These are phyloP conservation scores for Waltiozyma sp. DNA, from an alignment of 1,139 yeast species.

Conservation along the genomic window DNA sequence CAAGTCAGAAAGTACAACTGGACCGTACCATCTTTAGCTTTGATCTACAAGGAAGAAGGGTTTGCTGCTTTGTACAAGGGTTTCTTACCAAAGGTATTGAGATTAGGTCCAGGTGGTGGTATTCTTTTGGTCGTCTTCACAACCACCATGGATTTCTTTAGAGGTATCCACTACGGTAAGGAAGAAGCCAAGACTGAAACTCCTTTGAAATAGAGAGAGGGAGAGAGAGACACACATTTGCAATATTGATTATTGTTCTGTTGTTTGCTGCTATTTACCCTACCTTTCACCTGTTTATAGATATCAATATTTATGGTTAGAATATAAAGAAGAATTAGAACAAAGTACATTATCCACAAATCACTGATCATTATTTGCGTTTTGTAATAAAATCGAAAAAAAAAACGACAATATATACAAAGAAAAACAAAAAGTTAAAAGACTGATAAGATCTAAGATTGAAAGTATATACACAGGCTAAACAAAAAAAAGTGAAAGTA, in stretches of 20 bases:
- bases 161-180: conserved; percentile 36
- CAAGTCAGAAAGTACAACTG: conserved; percentile 73
- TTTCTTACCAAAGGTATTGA: conserved; percentile 90
- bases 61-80: conserved; percentile 84
- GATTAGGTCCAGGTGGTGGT: conserved; percentile 99
- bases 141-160: conserved; percentile 87
- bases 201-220: not conserved
- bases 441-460: not conserved
- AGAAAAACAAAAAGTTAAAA: too few species aligned
- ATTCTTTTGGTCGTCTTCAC: conserved; percentile 92
- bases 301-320: too few species aligned
- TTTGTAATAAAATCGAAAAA: too few species aligned
- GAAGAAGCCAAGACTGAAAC: not conserved
- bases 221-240: too few species aligned
- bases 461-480: not conserved
- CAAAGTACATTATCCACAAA: too few species aligned
- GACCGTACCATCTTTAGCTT: conserved; percentile 73
- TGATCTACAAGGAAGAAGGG: conserved; percentile 85
- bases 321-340: too few species aligned
- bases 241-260: not conserved
- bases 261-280: not conserved
- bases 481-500: too few species aligned
- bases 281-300: not conserved
- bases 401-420: too few species aligned
- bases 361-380: too few species aligned